Conservation (phyloP, 2,329 filamentous ascomycete genomes). For the Magnaporthiopsis poae region DNA sequence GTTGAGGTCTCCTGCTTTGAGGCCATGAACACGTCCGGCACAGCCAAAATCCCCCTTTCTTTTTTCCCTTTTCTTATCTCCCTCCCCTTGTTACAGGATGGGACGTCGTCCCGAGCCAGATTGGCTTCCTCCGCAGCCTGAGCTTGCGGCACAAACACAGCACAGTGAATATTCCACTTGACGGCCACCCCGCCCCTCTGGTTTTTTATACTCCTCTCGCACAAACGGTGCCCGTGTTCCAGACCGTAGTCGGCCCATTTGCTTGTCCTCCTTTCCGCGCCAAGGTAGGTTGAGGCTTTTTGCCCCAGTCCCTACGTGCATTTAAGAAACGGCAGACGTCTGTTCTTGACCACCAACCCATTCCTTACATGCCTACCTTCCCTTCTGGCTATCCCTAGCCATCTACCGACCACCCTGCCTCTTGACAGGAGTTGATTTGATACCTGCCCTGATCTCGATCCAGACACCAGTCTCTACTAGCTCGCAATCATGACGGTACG, state of each 20-base stretch:
- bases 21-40: neutral
- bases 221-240: neutral
- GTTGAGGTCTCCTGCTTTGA: neutral
- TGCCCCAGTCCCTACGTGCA: neutral
- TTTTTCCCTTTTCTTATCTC: too few relatives aligned
- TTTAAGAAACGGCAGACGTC: neutral
- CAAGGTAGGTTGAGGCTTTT: neutral
- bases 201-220: neutral
- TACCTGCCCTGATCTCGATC: neutral
- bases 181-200: too few relatives aligned
- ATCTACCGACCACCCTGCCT: neutral
- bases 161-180: neutral
- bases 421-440: neutral
- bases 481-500: neutral
- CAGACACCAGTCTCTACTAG: neutral
- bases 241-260: neutral
- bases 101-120: too few relatives aligned
- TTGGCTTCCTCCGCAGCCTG: neutral
- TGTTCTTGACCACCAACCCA: neutral
- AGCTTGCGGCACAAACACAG: neutral
- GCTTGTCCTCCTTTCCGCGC: neutral
- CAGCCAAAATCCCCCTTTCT: neutral
- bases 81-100: too few relatives aligned
- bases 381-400: neutral
- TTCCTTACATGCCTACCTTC: neutral